Base-by-base conservation (phyloP, 2,329 filamentous ascomycete genomes). In the Pseudopyrenochaeta lycopersici region DNA sequence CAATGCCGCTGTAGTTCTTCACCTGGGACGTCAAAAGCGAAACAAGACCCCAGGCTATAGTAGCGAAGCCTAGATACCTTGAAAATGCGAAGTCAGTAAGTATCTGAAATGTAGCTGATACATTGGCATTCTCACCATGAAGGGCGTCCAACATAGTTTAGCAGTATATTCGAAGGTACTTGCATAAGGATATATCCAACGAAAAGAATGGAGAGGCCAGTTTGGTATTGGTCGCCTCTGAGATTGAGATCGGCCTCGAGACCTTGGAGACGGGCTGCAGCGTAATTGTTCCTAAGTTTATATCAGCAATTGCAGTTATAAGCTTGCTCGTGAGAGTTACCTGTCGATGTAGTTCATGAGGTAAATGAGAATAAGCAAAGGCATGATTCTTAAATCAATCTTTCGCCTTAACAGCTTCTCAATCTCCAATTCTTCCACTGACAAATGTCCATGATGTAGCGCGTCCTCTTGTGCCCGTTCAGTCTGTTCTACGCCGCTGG, bases 191-290 rank as follows among this genome's bases (percentile, higher is more conserved):
- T 27, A 9, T 52, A 52, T 7, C 43, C 47, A 18, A 55, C 52
- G 18, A 55, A 51, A 0, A 42, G 36, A 21, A 57, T 88, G 85
- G 42, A 88, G 76, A 9, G 75, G 63, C 17, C 88, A 73, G 52
- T 61, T 7, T 52, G 52, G 36, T 65, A 60, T 42, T 63, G 63
- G 27, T 41, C 33, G 21, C 42, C 52, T 32, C 39, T 54, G 33
- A 52, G 54, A 21, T 49, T 56, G 29, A 58, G 56, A 41, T 88
- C 86, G 1, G 77, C 74, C 49, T 87, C 81, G 14, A 90, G 76
- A 7, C 85, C 85, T 66, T 85, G 83, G 41, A 89, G 77, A 10
- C 82, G 81, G 0, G 87, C 87, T 11, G 36, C 6, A 14, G 36
- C 36, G 20, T 23, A 23, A 11, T 40, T 40, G 14, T 40, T 40